Conservation (phyloP, 495 filamentous ascomycete species). For the Aspergillus conjunctus region DNA sequence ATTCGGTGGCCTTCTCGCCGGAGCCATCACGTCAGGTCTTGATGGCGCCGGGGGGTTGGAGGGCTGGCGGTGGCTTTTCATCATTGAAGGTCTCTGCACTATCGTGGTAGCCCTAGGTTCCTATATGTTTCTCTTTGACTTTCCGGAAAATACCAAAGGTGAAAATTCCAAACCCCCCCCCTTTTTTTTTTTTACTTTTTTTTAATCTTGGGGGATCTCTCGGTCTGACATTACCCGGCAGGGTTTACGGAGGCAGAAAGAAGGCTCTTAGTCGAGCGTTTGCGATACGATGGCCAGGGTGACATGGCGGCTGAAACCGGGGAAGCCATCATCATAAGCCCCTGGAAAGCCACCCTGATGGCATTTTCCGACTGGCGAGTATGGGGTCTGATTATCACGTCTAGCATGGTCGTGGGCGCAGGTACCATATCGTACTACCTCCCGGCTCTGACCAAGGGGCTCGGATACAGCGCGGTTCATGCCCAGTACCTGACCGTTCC, state of each 20-base stretch:
- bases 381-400: not conserved
- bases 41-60: conserved; percentile 41
- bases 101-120: conserved; percentile 12
- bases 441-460: not conserved
- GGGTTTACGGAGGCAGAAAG: not conserved
- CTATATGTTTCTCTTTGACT: not conserved
- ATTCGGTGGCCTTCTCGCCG: conserved; percentile 48
- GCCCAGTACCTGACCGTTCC: not conserved
- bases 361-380: not conserved
- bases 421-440: not conserved
- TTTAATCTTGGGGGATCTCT: no score
- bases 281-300: not conserved
- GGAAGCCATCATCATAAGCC: not conserved
- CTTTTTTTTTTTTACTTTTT: no score
- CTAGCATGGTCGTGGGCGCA: not conserved
- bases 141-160: not conserved
- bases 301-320: not conserved
- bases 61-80: conserved; percentile 51
- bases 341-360: not conserved
- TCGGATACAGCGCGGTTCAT: not conserved
- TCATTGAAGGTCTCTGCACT: conserved; percentile 35
- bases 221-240: no score
- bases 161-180: no score
- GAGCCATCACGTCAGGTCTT: conserved; percentile 38
- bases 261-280: not conserved